These are phyloP conservation scores for Chlamydomonas incerta DNA, from an alignment of 139 green algal species.

Conservation along the genomic window DNA sequence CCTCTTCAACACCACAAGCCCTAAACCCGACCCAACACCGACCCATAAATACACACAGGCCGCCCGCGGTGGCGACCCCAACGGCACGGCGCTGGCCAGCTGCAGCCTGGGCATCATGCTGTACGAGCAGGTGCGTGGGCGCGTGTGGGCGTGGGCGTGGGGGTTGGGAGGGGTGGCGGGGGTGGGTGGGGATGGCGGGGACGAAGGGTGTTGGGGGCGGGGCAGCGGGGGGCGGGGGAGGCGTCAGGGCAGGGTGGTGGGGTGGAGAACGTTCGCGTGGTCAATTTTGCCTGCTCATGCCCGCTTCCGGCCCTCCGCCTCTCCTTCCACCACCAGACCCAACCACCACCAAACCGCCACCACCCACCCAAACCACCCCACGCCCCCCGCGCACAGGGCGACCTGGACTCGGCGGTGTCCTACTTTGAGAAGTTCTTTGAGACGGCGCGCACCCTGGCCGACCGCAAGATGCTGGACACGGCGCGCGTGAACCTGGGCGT, in stretches of 20 bases:
- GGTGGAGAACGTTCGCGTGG: no score
- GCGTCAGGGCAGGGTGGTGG: no score
- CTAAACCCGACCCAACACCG: no score
- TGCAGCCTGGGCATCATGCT: slow-evolving; percentile 80
- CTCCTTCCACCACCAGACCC: slow-evolving; percentile 20
- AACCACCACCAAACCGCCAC: slow-evolving; percentile 39
- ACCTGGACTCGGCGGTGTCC: slow-evolving; percentile 57
- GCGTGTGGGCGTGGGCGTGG: background rate
- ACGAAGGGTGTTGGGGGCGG: no score
- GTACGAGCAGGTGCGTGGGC: slow-evolving; percentile 59
- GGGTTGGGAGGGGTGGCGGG: no score
- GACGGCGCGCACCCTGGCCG: slow-evolving; percentile 64
- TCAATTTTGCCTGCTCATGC: no score
- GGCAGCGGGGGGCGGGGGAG: no score
- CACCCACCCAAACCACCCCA: background rate
- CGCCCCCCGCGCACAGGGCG: background rate
- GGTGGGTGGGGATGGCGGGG: no score
- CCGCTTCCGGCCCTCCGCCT: no score
- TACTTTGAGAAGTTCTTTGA: slow-evolving; percentile 89
- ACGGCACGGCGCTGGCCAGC: slow-evolving; percentile 71
- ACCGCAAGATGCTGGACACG: slow-evolving; percentile 71
- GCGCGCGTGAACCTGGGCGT: slow-evolving; percentile 79
- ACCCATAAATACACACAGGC: background rate
- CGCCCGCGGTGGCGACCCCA: slow-evolving; percentile 50
- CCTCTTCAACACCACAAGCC: no score